Evolutionary conservation across 257 asterid genomes (phyloP), one percentile per base, ranked within the genome.

Genomic region (Scutellaria barbata): DNA sequence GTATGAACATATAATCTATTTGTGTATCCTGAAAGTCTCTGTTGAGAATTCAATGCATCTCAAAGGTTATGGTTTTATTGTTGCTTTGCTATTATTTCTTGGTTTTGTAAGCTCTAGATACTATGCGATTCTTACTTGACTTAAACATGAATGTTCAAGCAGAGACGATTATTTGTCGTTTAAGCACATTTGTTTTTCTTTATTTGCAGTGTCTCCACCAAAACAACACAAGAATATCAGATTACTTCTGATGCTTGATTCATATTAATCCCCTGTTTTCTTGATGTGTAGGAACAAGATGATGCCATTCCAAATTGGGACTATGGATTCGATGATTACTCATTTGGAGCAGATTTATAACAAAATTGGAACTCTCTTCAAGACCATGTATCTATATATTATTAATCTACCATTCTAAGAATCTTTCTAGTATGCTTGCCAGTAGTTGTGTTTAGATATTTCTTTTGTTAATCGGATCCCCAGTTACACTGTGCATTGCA

Each of bases 211-310:
- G 14, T 40, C 52, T 59, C 37, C 25, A 22, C 25, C 25, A 22
- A 53, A 45, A n/a, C n/a, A 35, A 35, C 35, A 10, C 25, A 7
- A 57, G 30, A 39, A 16, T 48, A 52, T 55, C 14, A 14, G 61
- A 69, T 30, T 48, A 35, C 37, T 64, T 54, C 25, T 47, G 41
- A n/a, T 37, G 22, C 54, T 39, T 7, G 51, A 48, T 41, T 53
- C 45, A 10, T 40, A 3, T 10, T 52, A 11, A 55, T 53, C 17
- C 22, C 20, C 5, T 66, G 53, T 58, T 35, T 60, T 77, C 5
- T 60, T 69, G 62, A 54, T 55, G 73, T 80, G 90, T 82, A 93
- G 98, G 97, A 87, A 80, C 90, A 76, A 53, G 88, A 84, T 47
- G 95, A 81, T 47, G 80, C 64, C 35, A 37, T 72, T 37, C 47